Conservation (phyloP, 495 filamentous ascomycete species). For the Corynascus novoguineensis region DNA sequence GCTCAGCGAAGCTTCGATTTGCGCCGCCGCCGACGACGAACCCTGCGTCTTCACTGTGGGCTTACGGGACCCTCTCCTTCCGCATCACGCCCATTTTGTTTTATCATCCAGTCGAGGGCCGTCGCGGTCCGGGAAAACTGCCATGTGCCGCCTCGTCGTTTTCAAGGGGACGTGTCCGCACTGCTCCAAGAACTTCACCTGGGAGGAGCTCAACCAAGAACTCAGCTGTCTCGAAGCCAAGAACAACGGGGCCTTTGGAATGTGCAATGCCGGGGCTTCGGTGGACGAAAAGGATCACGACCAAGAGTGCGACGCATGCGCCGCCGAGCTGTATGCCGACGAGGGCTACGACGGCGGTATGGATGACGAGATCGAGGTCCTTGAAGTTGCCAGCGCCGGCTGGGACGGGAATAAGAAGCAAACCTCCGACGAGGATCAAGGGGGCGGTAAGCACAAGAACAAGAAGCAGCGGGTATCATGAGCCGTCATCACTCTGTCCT, state of each 20-base stretch:
- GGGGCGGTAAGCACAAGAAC: constrained; percentile 15
- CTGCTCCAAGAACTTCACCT: constrained; percentile 24
- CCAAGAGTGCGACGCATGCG: constrained; percentile 35
- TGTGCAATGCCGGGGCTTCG: constrained; percentile 26
- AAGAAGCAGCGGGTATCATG: constrained; percentile 23
- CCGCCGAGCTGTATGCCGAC: constrained; percentile 24
- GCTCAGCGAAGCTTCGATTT: no score
- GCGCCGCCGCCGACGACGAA: no score
- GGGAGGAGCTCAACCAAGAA: constrained; percentile 31
- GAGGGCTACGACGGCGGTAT: constrained; percentile 32
- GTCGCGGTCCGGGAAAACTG: background rate
- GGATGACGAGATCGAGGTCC: constrained; percentile 14
- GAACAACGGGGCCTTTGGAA: constrained; percentile 31
- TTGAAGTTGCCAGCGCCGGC: constrained; percentile 1
- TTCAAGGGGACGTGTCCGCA: constrained; percentile 32
- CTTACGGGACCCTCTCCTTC: background rate
- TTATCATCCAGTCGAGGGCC: background rate
- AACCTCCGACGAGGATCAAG: constrained; percentile 17
- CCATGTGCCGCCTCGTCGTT: constrained; percentile 34
- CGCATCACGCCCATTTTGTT: background rate
- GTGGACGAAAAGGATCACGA: constrained; percentile 32
- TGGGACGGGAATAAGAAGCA: background rate
- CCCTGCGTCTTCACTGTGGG: no score
- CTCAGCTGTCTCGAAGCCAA: constrained; percentile 37
- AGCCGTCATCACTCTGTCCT: background rate